These are phyloP conservation scores for Ustilago shanxiensis DNA, from an alignment of 1,284 basidiomycete genomes.

Conservation along the genomic window DNA sequence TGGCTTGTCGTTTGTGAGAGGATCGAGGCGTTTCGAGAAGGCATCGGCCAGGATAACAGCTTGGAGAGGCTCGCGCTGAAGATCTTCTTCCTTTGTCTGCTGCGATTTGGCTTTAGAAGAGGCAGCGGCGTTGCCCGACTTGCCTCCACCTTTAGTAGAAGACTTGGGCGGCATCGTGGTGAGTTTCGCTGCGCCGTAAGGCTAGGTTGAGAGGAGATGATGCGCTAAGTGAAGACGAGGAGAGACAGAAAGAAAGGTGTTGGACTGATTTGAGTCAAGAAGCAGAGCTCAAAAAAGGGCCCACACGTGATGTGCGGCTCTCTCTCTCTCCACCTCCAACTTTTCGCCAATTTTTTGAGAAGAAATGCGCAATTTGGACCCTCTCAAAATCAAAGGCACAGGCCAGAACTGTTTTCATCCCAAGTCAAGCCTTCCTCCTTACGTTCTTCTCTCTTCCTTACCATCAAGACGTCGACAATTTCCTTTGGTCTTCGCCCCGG, in stretches of 20 bases:
- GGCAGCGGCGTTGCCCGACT: conserved; percentile 17
- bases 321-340: conserved; percentile 11
- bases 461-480: not conserved
- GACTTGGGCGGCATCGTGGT: conserved; percentile 44
- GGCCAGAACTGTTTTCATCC: conserved; percentile 12
- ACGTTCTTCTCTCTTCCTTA: not conserved
- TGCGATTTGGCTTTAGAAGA: conserved; percentile 46
- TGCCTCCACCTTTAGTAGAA: conserved; percentile 27
- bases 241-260: not conserved
- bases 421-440: not conserved
- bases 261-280: not conserved
- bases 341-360: conserved; percentile 17
- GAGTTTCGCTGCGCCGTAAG: not conserved
- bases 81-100: conserved; percentile 55
- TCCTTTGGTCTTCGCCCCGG: not conserved
- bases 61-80: conserved; percentile 75
- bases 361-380: conserved; percentile 7
- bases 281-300: not conserved
- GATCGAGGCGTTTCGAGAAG: conserved; percentile 91
- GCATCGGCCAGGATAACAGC: conserved; percentile 94
- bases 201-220: not conserved
- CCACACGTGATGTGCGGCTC: conserved; percentile 26
- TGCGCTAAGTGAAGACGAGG: conserved; percentile 1
- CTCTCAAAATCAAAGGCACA: conserved; percentile 8
- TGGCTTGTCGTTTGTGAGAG: conserved; percentile 76